Conservation (phyloP, 768 basidiomycete genomes). For the Gymnopilus dilepis region DNA sequence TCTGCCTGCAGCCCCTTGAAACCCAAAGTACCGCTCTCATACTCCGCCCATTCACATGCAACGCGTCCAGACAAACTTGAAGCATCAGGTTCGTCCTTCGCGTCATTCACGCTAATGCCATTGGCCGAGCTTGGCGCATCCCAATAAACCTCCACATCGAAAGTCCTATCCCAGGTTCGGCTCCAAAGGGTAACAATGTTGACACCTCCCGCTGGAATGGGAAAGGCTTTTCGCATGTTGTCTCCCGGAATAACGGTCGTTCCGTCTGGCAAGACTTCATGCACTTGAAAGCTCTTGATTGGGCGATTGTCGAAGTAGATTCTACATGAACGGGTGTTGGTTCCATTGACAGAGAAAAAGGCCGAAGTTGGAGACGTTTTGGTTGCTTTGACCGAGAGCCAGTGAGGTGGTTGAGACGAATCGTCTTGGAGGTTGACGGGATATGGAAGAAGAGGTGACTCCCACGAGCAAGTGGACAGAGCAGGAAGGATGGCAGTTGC, state of each 20-base stretch:
- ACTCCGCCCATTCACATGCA: conserved; percentile 73
- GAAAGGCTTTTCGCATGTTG: conserved; percentile 47
- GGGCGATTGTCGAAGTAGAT: conserved; percentile 52
- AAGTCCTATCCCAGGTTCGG: conserved; percentile 58
- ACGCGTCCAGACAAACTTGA: conserved; percentile 45
- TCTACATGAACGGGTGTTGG: conserved; percentile 67
- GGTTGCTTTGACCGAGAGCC: conserved; percentile 18
- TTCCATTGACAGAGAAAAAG: conserved; percentile 54
- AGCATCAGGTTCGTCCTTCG: neutral
- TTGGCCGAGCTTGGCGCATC: neutral
- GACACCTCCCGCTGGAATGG: conserved; percentile 33
- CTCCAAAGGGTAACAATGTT: conserved; percentile 59
- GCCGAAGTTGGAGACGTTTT: conserved; percentile 44
- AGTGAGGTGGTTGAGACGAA: too few relatives aligned
- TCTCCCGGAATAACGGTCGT: neutral
- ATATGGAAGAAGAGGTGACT: too few relatives aligned
- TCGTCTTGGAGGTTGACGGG: too few relatives aligned
- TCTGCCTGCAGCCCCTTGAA: conserved; percentile 27
- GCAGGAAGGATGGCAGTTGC: conserved; percentile 27
- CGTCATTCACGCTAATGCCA: neutral
- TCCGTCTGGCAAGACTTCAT: neutral
- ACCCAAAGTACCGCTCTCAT: conserved; percentile 59
- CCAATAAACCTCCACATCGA: conserved; percentile 61
- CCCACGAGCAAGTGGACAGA: conserved; percentile 13
- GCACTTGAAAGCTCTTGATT: neutral